Evolutionary conservation across 768 basidiomycete species (phyloP).

Genomic region (Gloeostereum incarnatum): DNA sequence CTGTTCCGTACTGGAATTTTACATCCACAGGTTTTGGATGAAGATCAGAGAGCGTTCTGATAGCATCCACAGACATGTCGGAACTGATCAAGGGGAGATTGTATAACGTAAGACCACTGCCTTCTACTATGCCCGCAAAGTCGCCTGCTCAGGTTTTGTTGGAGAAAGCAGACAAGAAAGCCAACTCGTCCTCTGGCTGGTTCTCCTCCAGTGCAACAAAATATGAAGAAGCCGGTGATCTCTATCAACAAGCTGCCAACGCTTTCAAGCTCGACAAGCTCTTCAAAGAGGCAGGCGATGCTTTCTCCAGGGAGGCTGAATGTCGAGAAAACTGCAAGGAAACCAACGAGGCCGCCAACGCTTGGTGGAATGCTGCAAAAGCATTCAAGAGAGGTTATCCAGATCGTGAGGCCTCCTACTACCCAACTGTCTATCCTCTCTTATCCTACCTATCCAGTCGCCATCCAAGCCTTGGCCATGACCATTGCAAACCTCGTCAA

Average conservation of each 20-base stretch:
- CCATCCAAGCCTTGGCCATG: slow-evolving; percentile 77
- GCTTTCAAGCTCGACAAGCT: slow-evolving; percentile 86
- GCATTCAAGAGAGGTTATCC: slow-evolving; percentile 86
- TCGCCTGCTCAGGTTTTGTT: slow-evolving; percentile 69
- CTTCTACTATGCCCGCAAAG: slow-evolving; percentile 54
- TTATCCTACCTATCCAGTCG: slow-evolving; percentile 44
- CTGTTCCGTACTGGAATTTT: slow-evolving; percentile 85
- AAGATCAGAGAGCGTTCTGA: slow-evolving; percentile 40
- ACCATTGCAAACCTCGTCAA: slow-evolving; percentile 79
- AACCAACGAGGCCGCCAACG: slow-evolving; percentile 90
- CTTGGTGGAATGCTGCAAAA: slow-evolving; percentile 98
- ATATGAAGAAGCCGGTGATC: slow-evolving; percentile 92
- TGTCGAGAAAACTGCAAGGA: slow-evolving; percentile 87
- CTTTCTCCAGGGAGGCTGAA: slow-evolving; percentile 90
- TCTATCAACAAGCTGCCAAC: slow-evolving; percentile 93
- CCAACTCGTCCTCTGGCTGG: slow-evolving; percentile 76
- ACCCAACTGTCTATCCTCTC: background rate
- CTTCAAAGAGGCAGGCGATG: slow-evolving; percentile 88
- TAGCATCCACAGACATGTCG: slow-evolving; percentile 28
- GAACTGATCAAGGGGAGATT: background rate
- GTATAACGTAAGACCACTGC: background rate
- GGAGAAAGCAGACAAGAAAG: slow-evolving; percentile 91
- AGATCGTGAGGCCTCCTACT: slow-evolving; percentile 50
- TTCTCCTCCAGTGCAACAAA: slow-evolving; percentile 79
- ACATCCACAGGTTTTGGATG: slow-evolving; percentile 69